A percentile compares a stretch with the other conserved stretches of the same genome.
Conservation (phyloP, 2,329 filamentous ascomycete genomes). For the Aspergillus fructus region DNA sequence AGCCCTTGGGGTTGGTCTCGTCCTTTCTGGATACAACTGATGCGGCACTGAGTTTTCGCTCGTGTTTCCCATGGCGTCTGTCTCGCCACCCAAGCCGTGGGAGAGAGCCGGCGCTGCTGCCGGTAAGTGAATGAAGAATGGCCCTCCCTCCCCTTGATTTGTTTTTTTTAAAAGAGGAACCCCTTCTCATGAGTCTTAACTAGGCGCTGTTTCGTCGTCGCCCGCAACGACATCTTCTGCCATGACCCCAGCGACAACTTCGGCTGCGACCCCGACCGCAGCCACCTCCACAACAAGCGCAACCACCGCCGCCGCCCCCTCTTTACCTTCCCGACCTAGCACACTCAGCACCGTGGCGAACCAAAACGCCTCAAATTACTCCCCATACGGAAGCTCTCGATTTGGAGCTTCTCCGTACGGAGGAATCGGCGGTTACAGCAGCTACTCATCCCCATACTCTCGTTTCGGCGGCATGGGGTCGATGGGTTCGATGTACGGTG, state of each 20-base stretch:
- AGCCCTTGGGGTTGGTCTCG: constrained; percentile 4
- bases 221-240: constrained; percentile 32
- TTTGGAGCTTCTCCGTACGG: constrained; percentile 53
- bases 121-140: constrained; percentile 48
- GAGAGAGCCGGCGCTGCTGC: constrained; percentile 69
- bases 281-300: constrained; percentile 43
- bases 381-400: constrained; percentile 58
- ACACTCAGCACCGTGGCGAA: constrained; percentile 78
- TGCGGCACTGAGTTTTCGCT: constrained; percentile 25
- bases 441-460: constrained; percentile 59
- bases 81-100: constrained; percentile 96
- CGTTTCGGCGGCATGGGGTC: constrained; percentile 50
- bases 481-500: not conserved
- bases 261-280: constrained; percentile 38
- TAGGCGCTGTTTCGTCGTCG: constrained; percentile 29
- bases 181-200: not conserved
- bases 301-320: constrained; percentile 55
- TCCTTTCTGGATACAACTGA: constrained; percentile 18
- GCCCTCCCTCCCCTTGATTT: not conserved
- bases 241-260: constrained; percentile 31
- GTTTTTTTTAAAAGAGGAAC: not conserved
- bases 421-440: constrained; percentile 49
- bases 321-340: constrained; percentile 77
- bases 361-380: constrained; percentile 83
- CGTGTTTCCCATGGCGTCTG: constrained; percentile 52